Evolutionary conservation across 2,329 filamentous ascomycete genomes (phyloP), one percentile per base, ranked within the genome.

Genomic region (Intubia oerlemansii): DNA sequence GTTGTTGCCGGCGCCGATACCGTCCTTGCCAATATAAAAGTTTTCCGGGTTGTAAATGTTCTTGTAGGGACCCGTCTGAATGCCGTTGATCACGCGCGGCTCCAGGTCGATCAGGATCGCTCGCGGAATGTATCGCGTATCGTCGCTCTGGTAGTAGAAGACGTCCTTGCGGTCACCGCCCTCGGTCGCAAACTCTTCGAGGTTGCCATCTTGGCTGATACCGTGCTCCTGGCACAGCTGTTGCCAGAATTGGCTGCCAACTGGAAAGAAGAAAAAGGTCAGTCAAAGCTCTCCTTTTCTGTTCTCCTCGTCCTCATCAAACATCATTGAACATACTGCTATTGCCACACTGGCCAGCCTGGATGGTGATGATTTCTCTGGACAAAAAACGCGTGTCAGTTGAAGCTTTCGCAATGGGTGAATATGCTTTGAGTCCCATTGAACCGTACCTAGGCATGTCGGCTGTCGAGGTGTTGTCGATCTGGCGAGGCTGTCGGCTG

Each of bases 31-130:
- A 30, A 95, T 70, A 49, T 90, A 98, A 55, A 95, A 93, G 59
- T 98, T 98, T 53, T 98, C 88, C 0, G 88, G 88, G 48, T 98
- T 98, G 66, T 98, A 98, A 34, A 98, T 98, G 50, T 98, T 95
- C 51, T 76, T 81, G 59, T 98, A 98, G 0, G 84, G 74, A 2
- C 88, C 82, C 8, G 74, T 76, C 54, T 95, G 85, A 41, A 98
- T 98, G 36, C 71, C 60, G 47, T 95, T 78, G 45, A 98, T 77
- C 37, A 95, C 76, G 38, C 88, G 67, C 15, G 88, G 88, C 52
- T 98, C 88, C 22, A 98, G 60, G 48, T 98, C 88, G 37, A 98
- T 76, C 29, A 98, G 59, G 42, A 98, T 95, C 27, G 88, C 85
- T 46, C 88, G 70, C 9, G 88, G 88, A 40, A 98, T 95, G 53